Evolutionary conservation across 192 early-diverging fungal species (phyloP).

Genomic region (Entophlyctis helioformis): DNA sequence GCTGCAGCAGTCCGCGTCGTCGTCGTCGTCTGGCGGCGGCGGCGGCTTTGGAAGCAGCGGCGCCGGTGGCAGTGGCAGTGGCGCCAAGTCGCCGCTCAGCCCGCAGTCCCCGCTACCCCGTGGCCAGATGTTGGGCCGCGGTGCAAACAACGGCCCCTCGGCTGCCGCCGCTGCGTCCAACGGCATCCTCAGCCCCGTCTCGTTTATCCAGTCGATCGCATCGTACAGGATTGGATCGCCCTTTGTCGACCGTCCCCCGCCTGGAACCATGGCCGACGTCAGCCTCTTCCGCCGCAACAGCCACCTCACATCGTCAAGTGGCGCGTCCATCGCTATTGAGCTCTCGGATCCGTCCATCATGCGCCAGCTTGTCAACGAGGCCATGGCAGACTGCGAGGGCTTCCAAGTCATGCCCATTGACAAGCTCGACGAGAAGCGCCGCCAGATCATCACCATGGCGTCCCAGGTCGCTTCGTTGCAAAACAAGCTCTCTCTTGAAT

Average conservation of each 20-base stretch:
- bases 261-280: background rate
- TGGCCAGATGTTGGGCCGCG: too few species aligned
- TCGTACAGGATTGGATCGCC: background rate
- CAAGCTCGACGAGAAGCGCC: slow-evolving; percentile 21
- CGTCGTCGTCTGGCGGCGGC: too few species aligned
- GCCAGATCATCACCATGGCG: slow-evolving; percentile 9
- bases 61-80: too few species aligned
- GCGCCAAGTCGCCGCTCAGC: too few species aligned
- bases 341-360: too few species aligned
- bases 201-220: background rate
- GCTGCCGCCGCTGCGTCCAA: too few species aligned
- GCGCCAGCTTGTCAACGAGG: slow-evolving; percentile 20
- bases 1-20: too few species aligned
- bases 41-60: too few species aligned
- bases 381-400: slow-evolving; percentile 13
- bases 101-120: too few species aligned
- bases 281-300: background rate
- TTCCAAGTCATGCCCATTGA: slow-evolving; percentile 20
- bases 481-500: slow-evolving; percentile 24
- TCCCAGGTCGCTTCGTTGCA: slow-evolving; percentile 20
- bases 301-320: background rate
- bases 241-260: background rate
- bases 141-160: too few species aligned
- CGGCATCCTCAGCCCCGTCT: background rate
- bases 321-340: slow-evolving; percentile 5